Evolutionary conservation across 1,139 yeast genomes (phyloP).

Genomic region (Saccharomyces hybrid): DNA sequence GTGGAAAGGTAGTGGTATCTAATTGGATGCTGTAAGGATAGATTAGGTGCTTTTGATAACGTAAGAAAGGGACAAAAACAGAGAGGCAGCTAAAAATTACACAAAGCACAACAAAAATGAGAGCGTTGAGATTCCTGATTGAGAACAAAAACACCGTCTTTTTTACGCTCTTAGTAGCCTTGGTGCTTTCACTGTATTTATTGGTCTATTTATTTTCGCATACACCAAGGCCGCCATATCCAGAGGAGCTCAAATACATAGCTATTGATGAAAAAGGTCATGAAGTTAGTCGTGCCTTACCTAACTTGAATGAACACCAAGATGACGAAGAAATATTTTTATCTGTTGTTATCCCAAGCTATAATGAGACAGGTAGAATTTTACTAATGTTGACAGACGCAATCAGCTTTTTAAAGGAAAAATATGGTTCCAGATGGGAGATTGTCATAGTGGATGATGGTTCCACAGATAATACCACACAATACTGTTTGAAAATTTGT

Average conservation of each 20-base stretch:
- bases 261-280: constrained; percentile 33
- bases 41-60: neutral
- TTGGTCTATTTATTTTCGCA: constrained; percentile 49
- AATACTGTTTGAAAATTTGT: constrained; percentile 65
- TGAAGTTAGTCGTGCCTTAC: constrained; percentile 11
- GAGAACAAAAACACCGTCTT: constrained; percentile 1
- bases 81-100: neutral
- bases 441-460: constrained; percentile 89
- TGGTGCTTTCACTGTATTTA: constrained; percentile 33
- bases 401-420: constrained; percentile 44
- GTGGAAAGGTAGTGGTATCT: neutral
- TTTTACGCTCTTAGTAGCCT: constrained; percentile 6
- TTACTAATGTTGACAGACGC: constrained; percentile 74
- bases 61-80: neutral
- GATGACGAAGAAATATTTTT: constrained; percentile 38
- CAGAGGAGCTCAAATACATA: constrained; percentile 43
- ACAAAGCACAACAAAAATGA: constrained; percentile 1
- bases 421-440: constrained; percentile 46
- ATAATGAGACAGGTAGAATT: constrained; percentile 72
- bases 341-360: constrained; percentile 85
- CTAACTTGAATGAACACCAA: constrained; percentile 17
- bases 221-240: constrained; percentile 49
- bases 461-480: constrained; percentile 70
- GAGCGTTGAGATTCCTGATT: constrained; percentile 8
- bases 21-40: neutral